Percentiles rank a stretch among this genome's conserved stretches.
Conservation (phyloP, 257 asterid genomes). For the Solanum peruvianum region DNA sequence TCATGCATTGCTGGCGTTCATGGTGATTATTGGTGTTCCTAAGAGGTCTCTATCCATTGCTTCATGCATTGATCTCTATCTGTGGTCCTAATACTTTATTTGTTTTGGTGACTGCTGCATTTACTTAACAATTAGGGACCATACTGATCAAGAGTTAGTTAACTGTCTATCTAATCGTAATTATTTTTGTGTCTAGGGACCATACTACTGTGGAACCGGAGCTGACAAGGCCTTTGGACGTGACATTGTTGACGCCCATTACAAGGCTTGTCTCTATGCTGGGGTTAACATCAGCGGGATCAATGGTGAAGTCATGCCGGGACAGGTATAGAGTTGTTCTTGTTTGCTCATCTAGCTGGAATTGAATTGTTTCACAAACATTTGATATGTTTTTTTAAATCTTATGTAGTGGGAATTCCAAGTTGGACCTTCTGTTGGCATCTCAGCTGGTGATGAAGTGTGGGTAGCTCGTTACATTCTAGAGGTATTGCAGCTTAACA, state of each 20-base stretch:
- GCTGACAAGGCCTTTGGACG: slow-evolving; percentile 93
- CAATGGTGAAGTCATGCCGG: slow-evolving; percentile 95
- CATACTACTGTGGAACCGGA: slow-evolving; percentile 82
- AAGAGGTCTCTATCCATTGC: background rate
- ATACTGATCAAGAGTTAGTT: background rate
- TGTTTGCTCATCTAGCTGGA: background rate
- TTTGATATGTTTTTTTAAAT: background rate
- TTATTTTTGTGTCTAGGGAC: slow-evolving; percentile 39
- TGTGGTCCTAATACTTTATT: background rate
- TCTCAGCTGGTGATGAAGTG: slow-evolving; percentile 80
- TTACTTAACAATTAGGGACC: background rate
- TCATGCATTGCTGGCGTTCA: too few relatives aligned
- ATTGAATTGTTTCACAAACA: background rate
- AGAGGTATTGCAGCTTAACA: slow-evolving; percentile 37
- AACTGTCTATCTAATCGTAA: background rate
- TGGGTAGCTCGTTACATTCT: slow-evolving; percentile 94
- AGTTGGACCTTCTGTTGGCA: slow-evolving; percentile 92
- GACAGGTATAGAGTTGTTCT: slow-evolving; percentile 38
- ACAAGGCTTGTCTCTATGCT: slow-evolving; percentile 78
- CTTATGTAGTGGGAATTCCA: slow-evolving; percentile 77
- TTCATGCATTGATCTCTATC: background rate
- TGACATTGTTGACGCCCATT: slow-evolving; percentile 72
- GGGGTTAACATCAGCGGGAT: slow-evolving; percentile 83
- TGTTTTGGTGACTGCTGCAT: background rate
- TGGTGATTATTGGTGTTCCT: background rate